These are phyloP conservation scores for Heliocybe sulcata DNA, from an alignment of 1,284 basidiomycete species.

Conservation along the genomic window DNA sequence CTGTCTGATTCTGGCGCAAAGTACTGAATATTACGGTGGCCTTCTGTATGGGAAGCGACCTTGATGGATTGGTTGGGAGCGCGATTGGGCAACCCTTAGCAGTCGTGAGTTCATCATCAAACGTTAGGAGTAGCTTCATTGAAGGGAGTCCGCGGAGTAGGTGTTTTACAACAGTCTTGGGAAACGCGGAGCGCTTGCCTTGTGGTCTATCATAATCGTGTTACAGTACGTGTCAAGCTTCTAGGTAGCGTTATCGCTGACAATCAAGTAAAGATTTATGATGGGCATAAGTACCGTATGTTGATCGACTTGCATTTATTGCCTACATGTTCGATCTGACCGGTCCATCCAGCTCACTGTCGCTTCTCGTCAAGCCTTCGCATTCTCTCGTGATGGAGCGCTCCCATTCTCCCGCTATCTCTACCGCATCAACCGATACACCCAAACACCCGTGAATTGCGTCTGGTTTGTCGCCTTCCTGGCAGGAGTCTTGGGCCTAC, in stretches of 20 bases:
- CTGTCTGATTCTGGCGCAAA: neutral
- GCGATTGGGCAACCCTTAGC: conserved; percentile 70
- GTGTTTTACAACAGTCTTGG: conserved; percentile 69
- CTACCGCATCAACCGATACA: conserved; percentile 9
- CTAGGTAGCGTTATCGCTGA: neutral
- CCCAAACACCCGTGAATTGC: conserved; percentile 12
- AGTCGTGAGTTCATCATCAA: conserved; percentile 3
- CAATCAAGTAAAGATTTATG: conserved; percentile 14
- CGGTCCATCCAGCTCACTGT: conserved; percentile 8
- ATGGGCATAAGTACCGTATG: conserved; percentile 25
- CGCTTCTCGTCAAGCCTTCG: conserved; percentile 12
- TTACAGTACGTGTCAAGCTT: conserved; percentile 14
- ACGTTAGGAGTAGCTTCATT: neutral
- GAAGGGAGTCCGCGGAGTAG: conserved; percentile 11
- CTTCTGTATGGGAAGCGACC: conserved; percentile 60
- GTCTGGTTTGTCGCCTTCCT: conserved; percentile 20
- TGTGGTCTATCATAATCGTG: conserved; percentile 59
- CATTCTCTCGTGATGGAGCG: conserved; percentile 12
- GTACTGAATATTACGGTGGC: conserved; percentile 39
- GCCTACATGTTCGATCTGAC: neutral
- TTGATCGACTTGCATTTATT: neutral
- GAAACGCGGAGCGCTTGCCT: conserved; percentile 45
- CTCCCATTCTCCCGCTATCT: conserved; percentile 12
- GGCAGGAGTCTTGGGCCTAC: no score
- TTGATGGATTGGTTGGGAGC: conserved; percentile 47